Evolutionary conservation across 345 rosid genomes (phyloP).

Genomic region (Trapa incisa): DNA sequence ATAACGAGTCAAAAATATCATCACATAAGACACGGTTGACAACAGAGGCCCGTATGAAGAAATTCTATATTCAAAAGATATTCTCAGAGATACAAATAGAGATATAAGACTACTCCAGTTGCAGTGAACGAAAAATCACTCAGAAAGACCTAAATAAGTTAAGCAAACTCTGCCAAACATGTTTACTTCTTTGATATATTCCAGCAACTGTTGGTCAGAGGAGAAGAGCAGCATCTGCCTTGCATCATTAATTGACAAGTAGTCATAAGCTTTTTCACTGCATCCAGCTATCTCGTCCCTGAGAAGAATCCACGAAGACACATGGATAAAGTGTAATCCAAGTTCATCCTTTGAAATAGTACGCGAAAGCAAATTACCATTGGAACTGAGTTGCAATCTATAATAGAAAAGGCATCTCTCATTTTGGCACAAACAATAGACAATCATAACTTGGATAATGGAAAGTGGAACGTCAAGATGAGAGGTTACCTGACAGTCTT

Average conservation of each 20-base stretch:
- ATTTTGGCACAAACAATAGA: background rate
- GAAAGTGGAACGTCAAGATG: background rate
- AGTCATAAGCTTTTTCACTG: slow-evolving; percentile 96
- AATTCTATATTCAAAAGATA: background rate
- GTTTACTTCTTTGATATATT: slow-evolving; percentile 49
- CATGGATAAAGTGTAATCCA: background rate
- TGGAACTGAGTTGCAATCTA: background rate
- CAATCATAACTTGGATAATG: background rate
- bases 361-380: background rate
- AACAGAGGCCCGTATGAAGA: background rate
- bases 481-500: slow-evolving; percentile 72
- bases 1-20: background rate
- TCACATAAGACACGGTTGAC: background rate
- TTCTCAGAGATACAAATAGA: background rate
- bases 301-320: background rate
- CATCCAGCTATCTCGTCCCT: slow-evolving; percentile 99
- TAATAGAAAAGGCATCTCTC: background rate
- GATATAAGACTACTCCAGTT: background rate
- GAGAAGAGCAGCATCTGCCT: slow-evolving; percentile 61
- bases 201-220: slow-evolving; percentile 57
- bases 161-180: background rate
- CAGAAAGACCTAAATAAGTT: too few relatives aligned
- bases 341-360: background rate
- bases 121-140: too few relatives aligned
- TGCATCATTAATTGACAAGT: slow-evolving; percentile 62